Conservation (phyloP, 306 rosid species). For the Castanospermum australe region DNA sequence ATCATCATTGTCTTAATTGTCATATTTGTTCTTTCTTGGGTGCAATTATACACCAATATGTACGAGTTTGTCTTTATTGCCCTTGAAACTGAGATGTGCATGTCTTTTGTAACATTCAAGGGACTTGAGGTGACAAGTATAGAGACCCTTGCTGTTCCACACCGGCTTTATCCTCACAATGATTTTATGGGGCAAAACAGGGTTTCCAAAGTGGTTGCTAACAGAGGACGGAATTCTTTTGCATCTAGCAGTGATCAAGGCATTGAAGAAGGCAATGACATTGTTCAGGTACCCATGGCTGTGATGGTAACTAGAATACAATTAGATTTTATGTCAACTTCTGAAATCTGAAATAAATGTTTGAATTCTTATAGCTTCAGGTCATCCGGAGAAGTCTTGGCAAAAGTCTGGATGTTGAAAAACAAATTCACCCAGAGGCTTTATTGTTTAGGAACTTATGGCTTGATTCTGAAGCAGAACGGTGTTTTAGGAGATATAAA, state of each 20-base stretch:
- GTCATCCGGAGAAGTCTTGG: conserved; percentile 37
- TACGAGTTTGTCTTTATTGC: not conserved
- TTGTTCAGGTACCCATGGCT: conserved; percentile 41
- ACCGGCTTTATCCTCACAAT: conserved; percentile 30
- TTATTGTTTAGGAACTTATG: conserved; percentile 49
- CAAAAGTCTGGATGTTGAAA: conserved; percentile 36
- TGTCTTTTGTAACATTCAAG: conserved; percentile 41
- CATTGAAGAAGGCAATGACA: conserved; percentile 40
- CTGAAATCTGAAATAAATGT: not conserved
- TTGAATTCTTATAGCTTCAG: conserved; percentile 34
- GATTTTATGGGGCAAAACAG: conserved; percentile 12
- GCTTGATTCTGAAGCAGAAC: conserved; percentile 67
- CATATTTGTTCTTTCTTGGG: no score
- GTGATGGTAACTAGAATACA: not conserved
- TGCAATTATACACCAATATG: no score
- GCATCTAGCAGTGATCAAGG: conserved; percentile 35
- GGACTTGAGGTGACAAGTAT: conserved; percentile 37
- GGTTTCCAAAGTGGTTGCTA: conserved; percentile 29
- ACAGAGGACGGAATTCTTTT: conserved; percentile 32
- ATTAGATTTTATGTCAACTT: not conserved
- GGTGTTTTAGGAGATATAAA: conserved; percentile 50
- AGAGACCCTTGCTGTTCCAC: conserved; percentile 28
- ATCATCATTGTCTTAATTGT: no score
- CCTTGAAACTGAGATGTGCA: conserved; percentile 31
- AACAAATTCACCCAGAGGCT: conserved; percentile 50